Base-by-base conservation (phyloP, 176 grass and related monocot genomes). In the Oryza glumipatula region DNA sequence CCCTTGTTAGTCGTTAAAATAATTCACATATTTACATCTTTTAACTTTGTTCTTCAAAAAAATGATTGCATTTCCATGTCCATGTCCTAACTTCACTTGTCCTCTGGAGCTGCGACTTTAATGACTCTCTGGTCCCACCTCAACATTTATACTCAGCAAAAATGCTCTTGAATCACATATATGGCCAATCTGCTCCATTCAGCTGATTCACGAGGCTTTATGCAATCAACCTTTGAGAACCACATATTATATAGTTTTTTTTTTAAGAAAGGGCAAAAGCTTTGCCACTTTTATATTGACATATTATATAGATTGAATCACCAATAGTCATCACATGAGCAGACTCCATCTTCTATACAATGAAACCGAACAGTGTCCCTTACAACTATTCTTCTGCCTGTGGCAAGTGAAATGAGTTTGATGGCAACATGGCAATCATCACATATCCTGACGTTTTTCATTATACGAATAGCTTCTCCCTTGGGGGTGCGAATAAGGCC, bases 361-460 rank as follows among this genome's bases (percentile, higher is more conserved):
- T 94, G 94, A 86, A 96, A 96, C 24, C 84, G 58, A 83, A 86
- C 92, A 14, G 84, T 73, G 88, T 97, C 94, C 78, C 94, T 94
- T n/a, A 97, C 72, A 76, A 90, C 15, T 84, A 94, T 86, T 70
- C n/a, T 88, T 58, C 87, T 93, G 30, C 64, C 54, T 74, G 89
- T 90, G 41, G 88, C 80, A 68, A 80, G 3, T 36, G 94, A 97
- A 77, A 94, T 88, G 82, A 92, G 85, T 67, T 92, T 94, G 32
- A 91, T 73, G 65, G 86, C 90, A 85, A 88, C 84, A 87, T 96
- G 94, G 35, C 94, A 92, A 90, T 96, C 91, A 77, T 94, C 91
- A 60, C 91, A 96, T 77, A 91, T 96, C 70, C 91, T 88, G 32
- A 94, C 70, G 56, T 96, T 94, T 88, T 94, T 92, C 94, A 96